Percentiles rank a stretch among this genome's conserved stretches.
Conservation (phyloP, 257 asterid species). For the Ligustrum vulgare region DNA sequence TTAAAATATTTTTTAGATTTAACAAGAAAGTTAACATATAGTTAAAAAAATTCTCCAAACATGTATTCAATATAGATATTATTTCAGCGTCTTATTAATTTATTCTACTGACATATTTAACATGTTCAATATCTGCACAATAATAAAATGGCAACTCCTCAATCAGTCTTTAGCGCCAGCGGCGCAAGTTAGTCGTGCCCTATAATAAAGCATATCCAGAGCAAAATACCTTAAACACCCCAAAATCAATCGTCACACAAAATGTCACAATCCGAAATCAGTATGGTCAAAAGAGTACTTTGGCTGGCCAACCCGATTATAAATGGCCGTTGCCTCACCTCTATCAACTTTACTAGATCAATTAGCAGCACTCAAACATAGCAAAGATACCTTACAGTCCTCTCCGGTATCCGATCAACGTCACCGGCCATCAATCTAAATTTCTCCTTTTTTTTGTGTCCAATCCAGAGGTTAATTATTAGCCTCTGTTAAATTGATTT, state of each 20-base stretch:
- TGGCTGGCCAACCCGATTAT: background rate
- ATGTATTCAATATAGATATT: no score
- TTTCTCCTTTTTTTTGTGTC: background rate
- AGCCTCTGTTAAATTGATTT: background rate
- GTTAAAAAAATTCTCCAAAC: no score
- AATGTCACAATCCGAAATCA: constrained; percentile 21
- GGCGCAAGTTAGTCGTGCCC: constrained; percentile 52
- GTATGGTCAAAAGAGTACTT: constrained; percentile 23
- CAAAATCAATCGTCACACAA: constrained; percentile 25
- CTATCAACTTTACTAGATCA: constrained; percentile 45
- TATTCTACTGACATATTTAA: no score
- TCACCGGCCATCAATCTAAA: constrained; percentile 11
- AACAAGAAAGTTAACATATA: no score
- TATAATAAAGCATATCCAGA: constrained; percentile 10
- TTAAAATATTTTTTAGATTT: no score
- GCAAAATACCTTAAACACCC: constrained; percentile 27
- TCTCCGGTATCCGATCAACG: constrained; percentile 22
- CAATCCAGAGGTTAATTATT: background rate
- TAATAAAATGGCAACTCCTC: background rate
- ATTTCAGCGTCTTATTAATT: no score
- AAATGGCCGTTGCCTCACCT: constrained; percentile 22
- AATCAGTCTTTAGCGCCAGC: background rate
- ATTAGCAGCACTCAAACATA: background rate
- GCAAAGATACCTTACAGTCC: constrained; percentile 20
- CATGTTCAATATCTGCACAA: no score